Evolutionary conservation across 2,329 filamentous ascomycete genomes (phyloP).

Genomic region (Aspergillus sp.): DNA sequence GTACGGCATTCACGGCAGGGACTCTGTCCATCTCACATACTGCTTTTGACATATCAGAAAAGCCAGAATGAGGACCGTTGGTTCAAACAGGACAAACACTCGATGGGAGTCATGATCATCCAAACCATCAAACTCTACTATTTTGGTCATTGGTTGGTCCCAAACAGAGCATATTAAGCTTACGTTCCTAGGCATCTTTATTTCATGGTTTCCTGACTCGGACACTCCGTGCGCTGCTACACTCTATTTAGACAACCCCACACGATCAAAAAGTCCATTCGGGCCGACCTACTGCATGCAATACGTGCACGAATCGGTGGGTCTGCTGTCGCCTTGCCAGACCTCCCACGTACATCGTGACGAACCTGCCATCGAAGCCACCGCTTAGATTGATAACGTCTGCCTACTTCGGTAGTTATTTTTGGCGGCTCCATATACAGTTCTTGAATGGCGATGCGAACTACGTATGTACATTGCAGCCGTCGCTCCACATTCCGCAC

Average conservation of each 20-base stretch:
- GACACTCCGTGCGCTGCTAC: neutral
- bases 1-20: too few relatives aligned
- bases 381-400: conserved; percentile 1
- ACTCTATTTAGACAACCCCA: neutral
- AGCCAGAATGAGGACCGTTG: too few relatives aligned
- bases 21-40: too few relatives aligned
- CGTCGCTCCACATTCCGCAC: neutral
- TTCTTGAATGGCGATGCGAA: neutral
- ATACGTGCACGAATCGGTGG: neutral
- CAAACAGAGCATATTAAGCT: neutral
- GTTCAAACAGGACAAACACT: neutral
- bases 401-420: neutral
- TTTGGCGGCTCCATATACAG: neutral
- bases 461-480: neutral
- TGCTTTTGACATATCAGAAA: too few relatives aligned
- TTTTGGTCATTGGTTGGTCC: conserved; percentile 1
- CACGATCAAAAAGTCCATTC: neutral
- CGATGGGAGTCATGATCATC: neutral
- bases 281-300: neutral
- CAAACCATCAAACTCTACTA: conserved; percentile 1
- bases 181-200: conserved; percentile 1
- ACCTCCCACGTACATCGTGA: neutral
- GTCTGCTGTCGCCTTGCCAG: neutral
- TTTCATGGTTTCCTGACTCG: neutral
- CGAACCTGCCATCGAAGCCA: neutral